Conservation (phyloP, 352 stramenopile genomes). For the Phytophthora parvispora region DNA sequence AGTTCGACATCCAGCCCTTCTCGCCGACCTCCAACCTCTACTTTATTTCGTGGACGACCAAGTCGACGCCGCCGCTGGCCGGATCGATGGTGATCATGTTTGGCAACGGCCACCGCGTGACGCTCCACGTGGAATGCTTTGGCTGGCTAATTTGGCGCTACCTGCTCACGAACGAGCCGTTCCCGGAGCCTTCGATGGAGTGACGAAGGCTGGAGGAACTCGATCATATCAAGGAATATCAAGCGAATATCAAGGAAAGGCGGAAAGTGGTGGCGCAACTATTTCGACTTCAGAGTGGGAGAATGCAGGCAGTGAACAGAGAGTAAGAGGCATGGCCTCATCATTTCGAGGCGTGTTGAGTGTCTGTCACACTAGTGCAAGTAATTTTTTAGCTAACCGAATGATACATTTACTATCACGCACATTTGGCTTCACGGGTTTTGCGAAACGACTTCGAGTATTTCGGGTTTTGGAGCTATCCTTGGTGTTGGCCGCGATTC, state of each 20-base stretch:
- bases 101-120: constrained; percentile 83
- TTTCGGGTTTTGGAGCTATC: constrained; percentile 20
- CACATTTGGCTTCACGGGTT: neutral
- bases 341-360: constrained; percentile 2
- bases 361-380: constrained; percentile 21
- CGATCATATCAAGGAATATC: neutral
- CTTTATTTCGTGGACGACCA: constrained; percentile 89
- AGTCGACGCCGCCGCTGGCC: constrained; percentile 74
- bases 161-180: constrained; percentile 84
- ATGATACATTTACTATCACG: constrained; percentile 3
- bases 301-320: neutral
- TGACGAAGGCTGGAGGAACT: constrained; percentile 24
- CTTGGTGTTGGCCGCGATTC: constrained; percentile 1
- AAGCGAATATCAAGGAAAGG: neutral
- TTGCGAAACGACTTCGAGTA: constrained; percentile 27
- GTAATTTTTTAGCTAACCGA: constrained; percentile 19
- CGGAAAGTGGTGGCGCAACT: neutral
- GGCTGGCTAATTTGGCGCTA: constrained; percentile 91
- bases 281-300: constrained; percentile 5
- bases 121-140: constrained; percentile 87
- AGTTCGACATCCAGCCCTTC: constrained; percentile 86
- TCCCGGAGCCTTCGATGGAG: constrained; percentile 69
- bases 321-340: neutral
- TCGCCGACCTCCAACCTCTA: constrained; percentile 79
- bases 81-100: constrained; percentile 91